Evolutionary conservation across 2,329 filamentous ascomycete species (phyloP).

Genomic region (Pestalotiopsis sp.): DNA sequence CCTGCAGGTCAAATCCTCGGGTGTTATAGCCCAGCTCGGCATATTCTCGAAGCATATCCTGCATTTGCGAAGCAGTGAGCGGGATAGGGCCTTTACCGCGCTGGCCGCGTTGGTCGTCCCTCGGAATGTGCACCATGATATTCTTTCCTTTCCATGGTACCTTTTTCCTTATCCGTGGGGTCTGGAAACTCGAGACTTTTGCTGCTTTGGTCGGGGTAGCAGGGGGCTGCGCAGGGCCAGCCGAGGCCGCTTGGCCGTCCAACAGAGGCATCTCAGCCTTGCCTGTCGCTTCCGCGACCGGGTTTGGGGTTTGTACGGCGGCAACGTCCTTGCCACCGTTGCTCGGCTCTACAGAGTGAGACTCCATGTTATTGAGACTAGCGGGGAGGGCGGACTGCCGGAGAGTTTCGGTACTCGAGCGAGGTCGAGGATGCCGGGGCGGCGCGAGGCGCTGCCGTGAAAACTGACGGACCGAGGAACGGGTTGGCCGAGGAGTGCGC

Average conservation of each 20-base stretch:
- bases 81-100: slow-evolving; percentile 56
- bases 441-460: slow-evolving; percentile 25
- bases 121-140: slow-evolving; percentile 70
- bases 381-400: slow-evolving; percentile 39
- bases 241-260: slow-evolving; percentile 31
- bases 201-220: slow-evolving; percentile 30
- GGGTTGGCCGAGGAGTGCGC: slow-evolving; percentile 49
- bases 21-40: slow-evolving; percentile 71
- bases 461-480: slow-evolving; percentile 27
- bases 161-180: slow-evolving; percentile 69
- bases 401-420: slow-evolving; percentile 61
- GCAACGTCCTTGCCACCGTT: slow-evolving; percentile 25
- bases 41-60: slow-evolving; percentile 67
- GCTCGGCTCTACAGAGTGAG: slow-evolving; percentile 22
- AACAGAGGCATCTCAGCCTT: slow-evolving; percentile 33
- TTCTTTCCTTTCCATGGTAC: slow-evolving; percentile 76
- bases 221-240: slow-evolving; percentile 27
- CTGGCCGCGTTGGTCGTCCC: slow-evolving; percentile 67
- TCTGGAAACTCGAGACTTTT: slow-evolving; percentile 42
- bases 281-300: slow-evolving; percentile 27
- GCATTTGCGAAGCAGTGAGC: slow-evolving; percentile 56
- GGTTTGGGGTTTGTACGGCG: slow-evolving; percentile 30
- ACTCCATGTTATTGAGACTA: slow-evolving; percentile 27
- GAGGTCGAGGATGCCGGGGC: slow-evolving; percentile 42
- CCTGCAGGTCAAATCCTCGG: slow-evolving; percentile 67